A percentile compares a stretch with the other conserved stretches of the same genome.
phyloP scores from a whole-genome alignment of 345 rosid species.

The Populus nigra region DNA sequence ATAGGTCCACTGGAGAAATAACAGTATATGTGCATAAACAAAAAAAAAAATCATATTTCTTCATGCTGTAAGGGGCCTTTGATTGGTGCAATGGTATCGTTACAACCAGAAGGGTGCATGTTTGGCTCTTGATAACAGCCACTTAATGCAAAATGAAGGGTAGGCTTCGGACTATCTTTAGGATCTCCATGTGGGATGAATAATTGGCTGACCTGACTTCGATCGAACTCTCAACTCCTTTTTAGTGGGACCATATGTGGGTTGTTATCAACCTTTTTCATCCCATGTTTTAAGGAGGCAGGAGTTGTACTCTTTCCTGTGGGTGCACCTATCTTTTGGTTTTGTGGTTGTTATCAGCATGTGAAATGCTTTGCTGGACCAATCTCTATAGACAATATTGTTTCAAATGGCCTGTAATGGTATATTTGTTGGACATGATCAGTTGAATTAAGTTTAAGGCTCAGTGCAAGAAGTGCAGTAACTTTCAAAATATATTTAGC shows the following conservation, averaged over 20 bases:
- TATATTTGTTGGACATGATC: background rate
- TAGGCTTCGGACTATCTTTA: background rate
- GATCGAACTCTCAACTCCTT: background rate
- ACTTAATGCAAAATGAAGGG: background rate
- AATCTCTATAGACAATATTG: background rate
- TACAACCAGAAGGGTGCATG: background rate
- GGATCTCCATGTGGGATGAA: background rate
- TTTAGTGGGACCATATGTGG: background rate
- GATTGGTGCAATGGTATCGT: background rate
- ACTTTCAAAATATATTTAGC: background rate
- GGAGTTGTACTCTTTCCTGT: background rate
- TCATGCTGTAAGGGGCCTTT: background rate
- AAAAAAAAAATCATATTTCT: background rate
- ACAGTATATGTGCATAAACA: background rate
- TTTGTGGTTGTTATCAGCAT: background rate
- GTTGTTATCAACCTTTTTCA: background rate
- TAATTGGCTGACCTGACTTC: no score
- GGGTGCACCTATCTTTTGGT: background rate
- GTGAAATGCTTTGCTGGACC: background rate
- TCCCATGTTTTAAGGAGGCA: no score
- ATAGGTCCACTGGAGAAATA: background rate
- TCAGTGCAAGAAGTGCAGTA: background rate
- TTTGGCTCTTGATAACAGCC: background rate
- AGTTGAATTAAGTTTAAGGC: background rate
- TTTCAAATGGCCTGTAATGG: background rate